phyloP scores from a whole-genome alignment of 768 basidiomycete genomes.

The Pleurotus citrinopileatus region DNA sequence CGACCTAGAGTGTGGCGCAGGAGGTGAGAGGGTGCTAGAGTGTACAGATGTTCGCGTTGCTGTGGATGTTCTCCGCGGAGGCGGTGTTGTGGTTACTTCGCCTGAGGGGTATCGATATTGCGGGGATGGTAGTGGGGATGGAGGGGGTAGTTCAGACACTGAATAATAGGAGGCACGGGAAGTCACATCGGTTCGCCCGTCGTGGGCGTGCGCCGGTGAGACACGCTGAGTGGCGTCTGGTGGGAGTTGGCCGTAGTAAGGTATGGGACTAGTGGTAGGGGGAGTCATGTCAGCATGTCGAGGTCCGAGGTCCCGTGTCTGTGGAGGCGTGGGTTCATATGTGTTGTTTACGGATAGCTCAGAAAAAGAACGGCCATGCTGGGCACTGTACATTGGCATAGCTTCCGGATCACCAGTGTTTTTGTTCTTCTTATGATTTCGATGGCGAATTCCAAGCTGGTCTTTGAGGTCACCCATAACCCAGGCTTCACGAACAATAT shows the following conservation, averaged over 20 bases:
- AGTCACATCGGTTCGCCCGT: background rate
- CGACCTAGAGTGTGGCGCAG: conserved; percentile 21
- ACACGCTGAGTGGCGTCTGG: conserved; percentile 10
- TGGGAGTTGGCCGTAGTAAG: conserved; percentile 14
- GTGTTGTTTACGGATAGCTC: conserved; percentile 41
- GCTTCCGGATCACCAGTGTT: conserved; percentile 38
- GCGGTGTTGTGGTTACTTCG: conserved; percentile 42
- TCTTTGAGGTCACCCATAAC: conserved; percentile 82
- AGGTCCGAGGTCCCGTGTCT: conserved; percentile 34
- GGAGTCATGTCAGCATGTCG: conserved; percentile 45
- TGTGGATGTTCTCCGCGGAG: conserved; percentile 35
- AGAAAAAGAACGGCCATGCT: conserved; percentile 62
- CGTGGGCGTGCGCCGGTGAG: background rate
- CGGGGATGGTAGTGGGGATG: conserved; percentile 58
- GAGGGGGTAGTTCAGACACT: conserved; percentile 57
- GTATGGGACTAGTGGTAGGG: conserved; percentile 20
- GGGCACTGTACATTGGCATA: conserved; percentile 68
- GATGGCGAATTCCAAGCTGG: conserved; percentile 67
- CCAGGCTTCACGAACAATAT: conserved; percentile 93
- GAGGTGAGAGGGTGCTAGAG: conserved; percentile 18
- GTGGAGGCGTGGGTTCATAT: conserved; percentile 48
- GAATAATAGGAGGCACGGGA: conserved; percentile 61
- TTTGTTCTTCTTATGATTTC: conserved; percentile 47
- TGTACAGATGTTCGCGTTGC: conserved; percentile 25
- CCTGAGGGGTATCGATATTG: conserved; percentile 44